Conservation (phyloP, 2,329 filamentous ascomycete genomes). For the Paecilomyces formosus region DNA sequence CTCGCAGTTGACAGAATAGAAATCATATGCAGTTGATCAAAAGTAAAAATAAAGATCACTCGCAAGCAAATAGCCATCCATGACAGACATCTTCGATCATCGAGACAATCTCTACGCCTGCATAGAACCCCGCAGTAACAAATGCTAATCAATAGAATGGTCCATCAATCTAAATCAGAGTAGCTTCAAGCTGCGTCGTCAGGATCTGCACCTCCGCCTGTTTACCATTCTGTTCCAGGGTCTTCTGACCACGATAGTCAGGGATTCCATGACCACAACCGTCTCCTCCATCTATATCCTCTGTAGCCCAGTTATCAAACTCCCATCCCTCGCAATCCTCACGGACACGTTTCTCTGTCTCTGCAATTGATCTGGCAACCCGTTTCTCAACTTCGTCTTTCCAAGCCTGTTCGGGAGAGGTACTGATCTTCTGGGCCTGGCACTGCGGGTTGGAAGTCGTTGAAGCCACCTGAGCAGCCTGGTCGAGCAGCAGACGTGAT, state of each 20-base stretch:
- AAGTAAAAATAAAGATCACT: too few relatives aligned
- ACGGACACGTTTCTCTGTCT: conserved; percentile 10
- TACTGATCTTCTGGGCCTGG: conserved; percentile 1
- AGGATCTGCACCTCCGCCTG: too few relatives aligned
- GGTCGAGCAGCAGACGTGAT: conserved; percentile 16
- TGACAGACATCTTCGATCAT: too few relatives aligned
- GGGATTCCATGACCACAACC: conserved; percentile 6
- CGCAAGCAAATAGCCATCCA: too few relatives aligned
- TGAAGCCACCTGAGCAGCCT: background rate
- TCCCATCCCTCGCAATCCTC: conserved; percentile 14
- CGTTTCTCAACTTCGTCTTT: conserved; percentile 13
- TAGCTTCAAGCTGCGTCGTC: background rate
- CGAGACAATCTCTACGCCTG: background rate
- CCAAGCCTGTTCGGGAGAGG: conserved; percentile 9
- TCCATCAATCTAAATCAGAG: background rate
- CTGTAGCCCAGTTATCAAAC: conserved; percentile 5
- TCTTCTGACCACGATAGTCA: background rate
- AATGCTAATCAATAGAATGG: background rate
- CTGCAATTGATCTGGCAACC: conserved; percentile 6
- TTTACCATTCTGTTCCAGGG: background rate
- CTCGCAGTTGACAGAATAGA: too few relatives aligned
- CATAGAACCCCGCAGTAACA: background rate
- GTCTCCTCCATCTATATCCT: conserved; percentile 15
- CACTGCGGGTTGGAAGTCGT: background rate
- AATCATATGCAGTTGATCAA: too few relatives aligned